Evolutionary conservation across 2,329 filamentous ascomycete species (phyloP).

Genomic region (Pestalotiopsis sp.): DNA sequence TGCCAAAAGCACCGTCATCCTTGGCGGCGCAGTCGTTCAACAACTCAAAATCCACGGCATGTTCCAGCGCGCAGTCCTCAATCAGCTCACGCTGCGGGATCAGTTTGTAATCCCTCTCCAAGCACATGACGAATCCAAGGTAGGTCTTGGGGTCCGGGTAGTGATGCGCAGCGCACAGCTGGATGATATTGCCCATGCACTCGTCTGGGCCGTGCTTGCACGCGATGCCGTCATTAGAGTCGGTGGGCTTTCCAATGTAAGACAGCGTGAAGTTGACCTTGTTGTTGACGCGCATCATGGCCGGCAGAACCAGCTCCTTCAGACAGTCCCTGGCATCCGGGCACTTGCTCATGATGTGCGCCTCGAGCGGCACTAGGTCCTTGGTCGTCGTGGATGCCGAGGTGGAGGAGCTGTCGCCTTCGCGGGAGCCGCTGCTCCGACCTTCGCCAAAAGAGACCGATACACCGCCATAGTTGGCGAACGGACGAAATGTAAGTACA

Average conservation of each 20-base stretch:
- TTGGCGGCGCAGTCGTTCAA: conserved; percentile 80
- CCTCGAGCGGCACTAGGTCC: conserved; percentile 73
- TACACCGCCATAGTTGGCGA: conserved; percentile 18
- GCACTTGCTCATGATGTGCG: conserved; percentile 97
- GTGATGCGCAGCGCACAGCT: conserved; percentile 82
- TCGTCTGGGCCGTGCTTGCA: conserved; percentile 90
- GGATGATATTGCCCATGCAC: conserved; percentile 90
- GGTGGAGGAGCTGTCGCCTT: not conserved
- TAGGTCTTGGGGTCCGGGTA: conserved; percentile 85
- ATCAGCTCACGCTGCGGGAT: conserved; percentile 81
- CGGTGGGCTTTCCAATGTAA: conserved; percentile 79
- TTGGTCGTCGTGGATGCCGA: conserved; percentile 11
- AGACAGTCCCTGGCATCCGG: conserved; percentile 88
- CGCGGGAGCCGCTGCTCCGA: not conserved
- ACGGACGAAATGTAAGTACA: conserved; percentile 18
- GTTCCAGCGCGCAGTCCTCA: conserved; percentile 85
- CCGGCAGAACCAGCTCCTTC: conserved; percentile 75
- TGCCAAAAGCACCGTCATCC: conserved; percentile 71
- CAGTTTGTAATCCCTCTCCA: conserved; percentile 70
- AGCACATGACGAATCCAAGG: conserved; percentile 91
- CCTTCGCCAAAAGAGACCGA: conserved; percentile 10
- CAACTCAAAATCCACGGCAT: conserved; percentile 79
- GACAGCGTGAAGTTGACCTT: conserved; percentile 91
- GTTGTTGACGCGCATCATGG: conserved; percentile 77
- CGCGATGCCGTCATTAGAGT: conserved; percentile 73